phyloP scores from a whole-genome alignment of 2,329 filamentous ascomycete species.

The Colletotrichum shisoi region DNA sequence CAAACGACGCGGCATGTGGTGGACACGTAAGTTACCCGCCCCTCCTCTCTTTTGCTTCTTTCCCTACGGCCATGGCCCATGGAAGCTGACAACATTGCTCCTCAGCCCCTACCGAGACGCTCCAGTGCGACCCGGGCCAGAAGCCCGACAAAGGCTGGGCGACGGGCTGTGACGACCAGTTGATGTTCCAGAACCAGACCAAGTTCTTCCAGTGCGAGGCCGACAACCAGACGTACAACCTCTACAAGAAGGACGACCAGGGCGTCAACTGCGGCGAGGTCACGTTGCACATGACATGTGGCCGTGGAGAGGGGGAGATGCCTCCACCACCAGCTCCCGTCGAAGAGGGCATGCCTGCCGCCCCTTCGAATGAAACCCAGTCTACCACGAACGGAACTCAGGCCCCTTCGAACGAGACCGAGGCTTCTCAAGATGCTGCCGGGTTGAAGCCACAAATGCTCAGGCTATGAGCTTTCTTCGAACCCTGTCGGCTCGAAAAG shows the following conservation, averaged over 20 bases:
- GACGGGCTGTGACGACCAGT: conserved; percentile 59
- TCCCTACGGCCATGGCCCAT: background rate
- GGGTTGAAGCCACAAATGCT: background rate
- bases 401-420: background rate
- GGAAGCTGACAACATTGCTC: background rate
- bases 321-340: background rate
- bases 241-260: conserved; percentile 57
- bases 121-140: conserved; percentile 67
- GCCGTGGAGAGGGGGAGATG: background rate
- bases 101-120: conserved; percentile 62
- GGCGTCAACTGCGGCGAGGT: conserved; percentile 58
- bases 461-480: background rate
- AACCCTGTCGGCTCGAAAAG: background rate
- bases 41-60: too few relatives aligned
- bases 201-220: conserved; percentile 70
- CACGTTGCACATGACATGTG: conserved; percentile 47
- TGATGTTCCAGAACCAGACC: conserved; percentile 60
- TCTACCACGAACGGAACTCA: background rate
- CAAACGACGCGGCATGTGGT: conserved; percentile 67
- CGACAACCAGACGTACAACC: conserved; percentile 61
- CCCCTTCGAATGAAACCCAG: too few relatives aligned
- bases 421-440: background rate
- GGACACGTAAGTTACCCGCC: conserved; percentile 60
- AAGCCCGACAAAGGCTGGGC: conserved; percentile 63
- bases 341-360: background rate